These are phyloP conservation scores for Fusarium goolgardi DNA, from an alignment of 2,329 filamentous ascomycete genomes.

Conservation along the genomic window DNA sequence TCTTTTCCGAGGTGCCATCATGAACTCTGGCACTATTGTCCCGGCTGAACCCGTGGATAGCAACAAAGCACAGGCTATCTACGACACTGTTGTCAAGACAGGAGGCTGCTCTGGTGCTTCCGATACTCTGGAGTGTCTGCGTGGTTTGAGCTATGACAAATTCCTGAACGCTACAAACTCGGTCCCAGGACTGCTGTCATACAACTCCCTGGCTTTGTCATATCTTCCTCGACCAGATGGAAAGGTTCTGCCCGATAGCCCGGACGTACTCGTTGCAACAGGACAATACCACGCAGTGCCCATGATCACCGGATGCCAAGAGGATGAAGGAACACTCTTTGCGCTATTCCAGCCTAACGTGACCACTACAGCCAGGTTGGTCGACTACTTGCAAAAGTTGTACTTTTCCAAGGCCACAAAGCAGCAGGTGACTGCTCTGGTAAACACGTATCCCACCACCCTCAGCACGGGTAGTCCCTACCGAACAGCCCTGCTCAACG, in stretches of 20 bases:
- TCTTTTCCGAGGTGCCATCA: constrained; percentile 81
- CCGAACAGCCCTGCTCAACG: constrained; percentile 74
- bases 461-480: constrained; percentile 75
- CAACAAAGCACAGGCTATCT: constrained; percentile 72
- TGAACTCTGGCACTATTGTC: constrained; percentile 76
- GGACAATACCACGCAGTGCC: constrained; percentile 64
- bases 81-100: constrained; percentile 68
- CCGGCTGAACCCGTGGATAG: constrained; percentile 74
- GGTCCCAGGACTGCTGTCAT: constrained; percentile 75
- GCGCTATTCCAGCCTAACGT: constrained; percentile 76
- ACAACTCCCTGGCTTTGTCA: constrained; percentile 75
- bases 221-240: constrained; percentile 82
- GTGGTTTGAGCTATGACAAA: constrained; percentile 66
- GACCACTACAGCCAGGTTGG: constrained; percentile 68
- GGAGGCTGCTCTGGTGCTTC: constrained; percentile 69
- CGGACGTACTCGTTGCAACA: constrained; percentile 65
- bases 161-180: constrained; percentile 76
- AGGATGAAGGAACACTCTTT: constrained; percentile 84
- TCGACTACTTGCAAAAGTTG: constrained; percentile 68
- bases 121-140: constrained; percentile 75
- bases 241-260: constrained; percentile 68
- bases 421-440: constrained; percentile 64
- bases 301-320: constrained; percentile 75
- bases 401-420: constrained; percentile 70
- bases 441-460: constrained; percentile 71